Evolutionary conservation across 805 yeast species (phyloP), one percentile per base, ranked within the genome.

Genomic region (Candida awuae): DNA sequence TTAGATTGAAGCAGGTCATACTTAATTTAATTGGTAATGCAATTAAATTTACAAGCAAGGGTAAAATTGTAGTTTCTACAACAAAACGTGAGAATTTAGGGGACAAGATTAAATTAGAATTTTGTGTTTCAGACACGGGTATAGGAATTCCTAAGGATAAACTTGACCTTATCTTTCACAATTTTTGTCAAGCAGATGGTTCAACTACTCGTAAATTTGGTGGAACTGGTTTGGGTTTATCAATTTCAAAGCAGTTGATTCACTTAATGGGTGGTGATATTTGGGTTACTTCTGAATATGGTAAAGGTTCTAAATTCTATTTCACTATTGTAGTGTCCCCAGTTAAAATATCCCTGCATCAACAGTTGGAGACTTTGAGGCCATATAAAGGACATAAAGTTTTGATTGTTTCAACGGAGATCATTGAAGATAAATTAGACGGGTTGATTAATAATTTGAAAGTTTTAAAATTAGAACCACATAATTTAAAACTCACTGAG

Each of bases 221-320:
- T 52, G 95, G 95, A 53, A 86, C 95, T 3, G 95, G 95, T 47
- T 68, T 85, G 33, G 95, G 95, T 14, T 68, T 85, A 40, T 83
- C 94, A 3, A 85, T 85, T 58, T 86, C 95, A 8, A 84, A 84
- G 58, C 86, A 84, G 52, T 70, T 85, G 50, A 85, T 86, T 53
- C 88, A 84, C 53, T 69, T 85, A 47, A 85, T 86, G 95, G 95
- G 95, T 31, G 95, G 95, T 56, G 90, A 82, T 47, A 84, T 85
- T 45, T 84, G 95, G 95, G 95, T 86, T 20, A 75, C 84, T 17
- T 83, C 94, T 1, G 71, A 70, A 44, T 83, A 77, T 54, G 92
- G 90, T 19, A 67, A 72, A 51, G 95, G 95, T 2, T 83, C 94
- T 3, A 79, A 81, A 52, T 85, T 85, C 58, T 81, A 76, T 60